Evolutionary conservation across 2,329 filamentous ascomycete species (phyloP), one percentile per base, ranked within the genome.

Genomic region (Arthrobotrys conoides): DNA sequence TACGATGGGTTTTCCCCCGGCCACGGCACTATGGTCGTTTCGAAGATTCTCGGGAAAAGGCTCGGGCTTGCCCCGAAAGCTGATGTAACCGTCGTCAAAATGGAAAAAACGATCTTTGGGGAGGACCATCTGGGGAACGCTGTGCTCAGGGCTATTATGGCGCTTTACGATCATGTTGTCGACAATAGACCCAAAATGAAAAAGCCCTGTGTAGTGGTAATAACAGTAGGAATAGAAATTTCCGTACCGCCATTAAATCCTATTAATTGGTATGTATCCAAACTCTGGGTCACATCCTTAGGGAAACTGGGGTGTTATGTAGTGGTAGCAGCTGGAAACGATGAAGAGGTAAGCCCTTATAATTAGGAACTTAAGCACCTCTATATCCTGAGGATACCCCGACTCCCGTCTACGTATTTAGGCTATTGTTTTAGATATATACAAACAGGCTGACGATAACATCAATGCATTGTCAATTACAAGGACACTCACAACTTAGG

Each of bases 61-160:
- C 2, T 33, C 18, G 65, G 65, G 1, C 51, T 69, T 20, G 49
- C 65, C 16, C 30, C n/a, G 0, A 69, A 59, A 22, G 22, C 51
- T 1, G 65, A 69, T 33, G 16, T 59, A n/a, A 41, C 55, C n/a
- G 6, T 69, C 3, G 51, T 59, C 27, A 18, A n/a, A 30, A 0
- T 30, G 16, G 5, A 20, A 16, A 8, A 1, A 10, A 16, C 12
- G 2, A 41, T 41, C 2, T 41, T 2, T 16, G n/a, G n/a, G n/a
- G n/a, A n/a, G 38, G 38, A 14, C 12, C 0, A 2, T 9, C 8
- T 41, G 12, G 38, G 9, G 14, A n/a, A 3, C 3, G 38, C 16
- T 16, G 1, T 41, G 3, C 12, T 68, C 16, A 57, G 44, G 5
- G 33, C 6, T 10, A 36, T 36, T 3, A 36, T 36, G 33, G 9